Conservation (phyloP, 1,284 basidiomycete genomes). For the Irpex sp. region DNA sequence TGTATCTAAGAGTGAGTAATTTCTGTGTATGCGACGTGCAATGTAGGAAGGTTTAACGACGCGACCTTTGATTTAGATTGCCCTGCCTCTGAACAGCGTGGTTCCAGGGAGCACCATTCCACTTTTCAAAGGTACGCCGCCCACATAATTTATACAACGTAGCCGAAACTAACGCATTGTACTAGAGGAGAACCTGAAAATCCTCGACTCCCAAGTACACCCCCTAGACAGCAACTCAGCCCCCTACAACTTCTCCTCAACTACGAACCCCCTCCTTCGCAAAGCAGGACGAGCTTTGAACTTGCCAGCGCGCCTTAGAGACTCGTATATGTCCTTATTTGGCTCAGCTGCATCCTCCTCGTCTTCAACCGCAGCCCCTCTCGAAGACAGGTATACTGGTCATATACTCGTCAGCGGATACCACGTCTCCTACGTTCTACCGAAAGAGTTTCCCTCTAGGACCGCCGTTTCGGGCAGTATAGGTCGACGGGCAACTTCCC, state of each 20-base stretch:
- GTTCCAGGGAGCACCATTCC: constrained; percentile 64
- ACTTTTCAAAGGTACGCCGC: constrained; percentile 63
- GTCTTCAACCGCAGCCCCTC: constrained; percentile 26
- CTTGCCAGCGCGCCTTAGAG: constrained; percentile 54
- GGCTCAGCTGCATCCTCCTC: constrained; percentile 34
- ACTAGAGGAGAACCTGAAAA: constrained; percentile 76
- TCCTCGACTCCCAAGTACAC: constrained; percentile 67
- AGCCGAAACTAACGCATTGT: background rate
- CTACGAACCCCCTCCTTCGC: constrained; percentile 58
- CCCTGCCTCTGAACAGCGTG: constrained; percentile 60
- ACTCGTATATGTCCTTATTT: constrained; percentile 57
- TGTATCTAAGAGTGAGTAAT: constrained; percentile 67
- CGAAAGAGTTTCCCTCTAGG: constrained; percentile 60
- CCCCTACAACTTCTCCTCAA: constrained; percentile 71
- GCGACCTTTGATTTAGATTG: constrained; percentile 41
- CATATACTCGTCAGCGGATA: constrained; percentile 74
- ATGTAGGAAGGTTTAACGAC: background rate
- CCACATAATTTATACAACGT: background rate
- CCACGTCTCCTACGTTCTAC: constrained; percentile 70
- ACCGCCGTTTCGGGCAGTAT: constrained; percentile 7
- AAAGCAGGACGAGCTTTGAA: constrained; percentile 66
- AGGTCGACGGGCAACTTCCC: constrained; percentile 13
- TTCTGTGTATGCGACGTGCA: background rate
- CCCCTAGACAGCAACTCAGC: constrained; percentile 65
- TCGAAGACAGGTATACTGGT: constrained; percentile 69